These are phyloP conservation scores for Neurospora sp. DNA, from an alignment of 495 filamentous ascomycete genomes.

Conservation along the genomic window DNA sequence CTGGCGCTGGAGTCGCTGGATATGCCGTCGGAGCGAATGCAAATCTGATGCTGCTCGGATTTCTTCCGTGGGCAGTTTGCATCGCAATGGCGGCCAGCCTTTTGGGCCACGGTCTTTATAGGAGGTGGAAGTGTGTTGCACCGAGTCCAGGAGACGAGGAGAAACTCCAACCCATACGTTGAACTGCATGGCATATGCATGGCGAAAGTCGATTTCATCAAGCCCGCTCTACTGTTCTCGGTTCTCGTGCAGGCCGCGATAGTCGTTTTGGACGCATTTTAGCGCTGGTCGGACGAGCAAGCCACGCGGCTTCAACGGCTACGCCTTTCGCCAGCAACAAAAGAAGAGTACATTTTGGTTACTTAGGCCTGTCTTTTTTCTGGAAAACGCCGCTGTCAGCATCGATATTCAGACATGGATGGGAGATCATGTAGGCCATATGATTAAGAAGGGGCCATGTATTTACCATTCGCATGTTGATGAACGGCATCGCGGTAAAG, in stretches of 20 bases:
- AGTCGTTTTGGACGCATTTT: not conserved
- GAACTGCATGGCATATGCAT: not conserved
- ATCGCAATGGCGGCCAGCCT: slow-evolving; percentile 32
- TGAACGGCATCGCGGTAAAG: not conserved
- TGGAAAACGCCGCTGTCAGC: not conserved
- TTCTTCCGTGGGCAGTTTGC: slow-evolving; percentile 33
- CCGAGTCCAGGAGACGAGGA: not conserved
- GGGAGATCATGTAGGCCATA: not conserved
- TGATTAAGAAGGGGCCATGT: not conserved
- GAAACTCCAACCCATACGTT: not conserved
- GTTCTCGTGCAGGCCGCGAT: not conserved
- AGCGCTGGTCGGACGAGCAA: not conserved
- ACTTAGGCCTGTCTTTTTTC: not conserved
- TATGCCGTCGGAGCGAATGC: slow-evolving; percentile 19
- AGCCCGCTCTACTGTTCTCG: not conserved
- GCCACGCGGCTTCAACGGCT: not conserved
- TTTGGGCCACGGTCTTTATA: slow-evolving; percentile 9
- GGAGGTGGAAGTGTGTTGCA: not conserved
- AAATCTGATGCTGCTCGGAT: slow-evolving; percentile 33
- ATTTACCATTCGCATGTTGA: not conserved
- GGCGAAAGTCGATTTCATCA: not conserved
- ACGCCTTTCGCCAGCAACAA: not conserved
- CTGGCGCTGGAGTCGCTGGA: slow-evolving; percentile 20
- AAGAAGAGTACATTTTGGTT: not conserved
- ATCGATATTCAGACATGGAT: not conserved